Evolutionary conservation across 768 basidiomycete genomes (phyloP).

Genomic region (Lentinus tigrinus): DNA sequence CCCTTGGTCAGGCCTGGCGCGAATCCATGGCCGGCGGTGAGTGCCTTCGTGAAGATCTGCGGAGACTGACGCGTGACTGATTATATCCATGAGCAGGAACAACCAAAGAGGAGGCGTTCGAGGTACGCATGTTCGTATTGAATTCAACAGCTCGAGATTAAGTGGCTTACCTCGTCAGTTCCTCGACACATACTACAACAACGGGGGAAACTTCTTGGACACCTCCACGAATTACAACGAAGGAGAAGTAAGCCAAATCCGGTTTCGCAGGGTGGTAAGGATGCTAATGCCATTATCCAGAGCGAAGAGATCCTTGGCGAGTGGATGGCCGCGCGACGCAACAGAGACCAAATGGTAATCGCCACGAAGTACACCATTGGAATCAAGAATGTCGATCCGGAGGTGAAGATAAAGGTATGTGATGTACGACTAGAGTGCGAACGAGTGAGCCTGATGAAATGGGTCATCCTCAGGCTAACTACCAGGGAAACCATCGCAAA

Average conservation of each 20-base stretch:
- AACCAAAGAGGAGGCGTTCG: neutral
- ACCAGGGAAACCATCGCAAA: slow-evolving; percentile 13
- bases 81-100: no score
- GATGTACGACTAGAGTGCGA: neutral
- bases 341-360: slow-evolving; percentile 38
- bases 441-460: no score
- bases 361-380: slow-evolving; percentile 25
- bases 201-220: slow-evolving; percentile 49
- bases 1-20: slow-evolving; percentile 1
- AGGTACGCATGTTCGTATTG: no score
- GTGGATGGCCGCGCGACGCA: slow-evolving; percentile 36
- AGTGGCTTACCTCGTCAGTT: slow-evolving; percentile 33
- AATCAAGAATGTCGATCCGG: neutral
- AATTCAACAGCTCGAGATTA: no score
- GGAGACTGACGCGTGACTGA: no score
- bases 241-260: neutral
- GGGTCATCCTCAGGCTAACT: slow-evolving; percentile 5
- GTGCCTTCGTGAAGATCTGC: no score
- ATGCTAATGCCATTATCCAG: slow-evolving; percentile 13
- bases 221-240: slow-evolving; percentile 36
- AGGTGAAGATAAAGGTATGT: slow-evolving; percentile 1
- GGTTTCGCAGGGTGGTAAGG: slow-evolving; percentile 2
- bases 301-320: slow-evolving; percentile 38
- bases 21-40: neutral
- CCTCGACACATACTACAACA: slow-evolving; percentile 42